These are phyloP conservation scores for Geranium incanum DNA, from an alignment of 441 rosid genomes.

Conservation along the genomic window DNA sequence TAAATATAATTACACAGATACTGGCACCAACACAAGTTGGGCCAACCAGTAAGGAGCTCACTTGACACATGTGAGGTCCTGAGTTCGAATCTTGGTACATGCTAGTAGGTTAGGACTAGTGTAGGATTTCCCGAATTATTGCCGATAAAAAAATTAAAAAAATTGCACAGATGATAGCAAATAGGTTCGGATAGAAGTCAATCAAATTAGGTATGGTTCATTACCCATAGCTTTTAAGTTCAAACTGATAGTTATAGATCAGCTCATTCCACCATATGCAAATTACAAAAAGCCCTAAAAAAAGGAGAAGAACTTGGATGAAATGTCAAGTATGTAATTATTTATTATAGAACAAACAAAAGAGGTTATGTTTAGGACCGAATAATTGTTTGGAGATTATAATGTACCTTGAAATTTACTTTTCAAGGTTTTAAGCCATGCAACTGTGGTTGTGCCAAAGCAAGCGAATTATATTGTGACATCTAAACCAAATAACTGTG, in stretches of 20 bases:
- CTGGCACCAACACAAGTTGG: too few relatives aligned
- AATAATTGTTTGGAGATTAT: neutral
- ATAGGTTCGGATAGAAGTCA: neutral
- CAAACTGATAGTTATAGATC: neutral
- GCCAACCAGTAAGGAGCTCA: too few relatives aligned
- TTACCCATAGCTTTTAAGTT: neutral
- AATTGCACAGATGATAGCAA: neutral
- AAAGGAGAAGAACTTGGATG: neutral
- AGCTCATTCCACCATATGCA: neutral
- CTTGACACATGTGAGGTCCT: too few relatives aligned
- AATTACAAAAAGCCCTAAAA: neutral
- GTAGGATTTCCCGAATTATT: too few relatives aligned
- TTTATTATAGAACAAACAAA: neutral
- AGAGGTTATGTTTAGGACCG: neutral
- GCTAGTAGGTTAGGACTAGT: too few relatives aligned
- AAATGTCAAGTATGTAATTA: neutral
- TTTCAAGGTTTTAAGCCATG: neutral
- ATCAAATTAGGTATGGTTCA: neutral
- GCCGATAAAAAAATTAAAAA: too few relatives aligned
- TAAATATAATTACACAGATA: neutral
- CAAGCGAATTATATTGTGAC: neutral
- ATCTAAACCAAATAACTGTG: neutral
- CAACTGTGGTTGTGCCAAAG: neutral
- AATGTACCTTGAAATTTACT: neutral
- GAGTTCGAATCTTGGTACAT: too few relatives aligned